Base-by-base conservation (phyloP, 371 early-diverging fungal species). In the Apophysomyces variabilis region DNA sequence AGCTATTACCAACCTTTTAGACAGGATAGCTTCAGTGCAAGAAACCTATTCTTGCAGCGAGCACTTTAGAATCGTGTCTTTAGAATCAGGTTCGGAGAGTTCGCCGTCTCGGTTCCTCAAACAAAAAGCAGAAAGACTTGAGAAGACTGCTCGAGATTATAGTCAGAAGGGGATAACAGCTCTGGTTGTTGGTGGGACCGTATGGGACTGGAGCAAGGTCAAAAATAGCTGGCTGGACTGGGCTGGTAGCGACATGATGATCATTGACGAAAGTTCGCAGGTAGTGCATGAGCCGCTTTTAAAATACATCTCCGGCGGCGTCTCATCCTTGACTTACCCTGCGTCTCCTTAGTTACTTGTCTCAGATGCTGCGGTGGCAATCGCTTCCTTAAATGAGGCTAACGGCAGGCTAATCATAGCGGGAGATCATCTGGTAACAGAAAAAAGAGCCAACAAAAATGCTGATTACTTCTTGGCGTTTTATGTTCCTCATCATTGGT, bases 241-340 rank as follows among this genome's bases (percentile, higher is more conserved):
- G 73, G 11, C 64, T 47, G 74, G 79, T 43, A 56, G 78, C 37
- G 78, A 82, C 54, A 82, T 84, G 72, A 67, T 85, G 69, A 83
- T 87, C 66, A 74, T 87, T 56, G 87, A 87, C 58, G 87, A 87
- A 67, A 80, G 82, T n/a, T 80, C 84, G 26, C 87, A 82, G 76
- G 82, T 77, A 72, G 44, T 50, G 57, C 35, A 62, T 37, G 14
- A 57, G 16, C 44, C 37, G 13, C 18, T 56, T 54, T 47, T 39
- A 41, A 58, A 21, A 60, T 35, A 66, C 47, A 43, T 56, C 32
- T 38, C 38, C 13, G 41, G 38, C 32, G 56, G 38, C 37, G 50
- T 43, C 13, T 41, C 39, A 41, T 39, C 46, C 18, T 35, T 26
- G 39, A 26, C 32, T 9, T 8, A 45, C 26, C 41, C 41, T 41